A percentile compares a stretch with the other conserved stretches of the same genome.
phyloP scores from a whole-genome alignment of 1,284 basidiomycete species.

The Caloboletus inedulis region DNA sequence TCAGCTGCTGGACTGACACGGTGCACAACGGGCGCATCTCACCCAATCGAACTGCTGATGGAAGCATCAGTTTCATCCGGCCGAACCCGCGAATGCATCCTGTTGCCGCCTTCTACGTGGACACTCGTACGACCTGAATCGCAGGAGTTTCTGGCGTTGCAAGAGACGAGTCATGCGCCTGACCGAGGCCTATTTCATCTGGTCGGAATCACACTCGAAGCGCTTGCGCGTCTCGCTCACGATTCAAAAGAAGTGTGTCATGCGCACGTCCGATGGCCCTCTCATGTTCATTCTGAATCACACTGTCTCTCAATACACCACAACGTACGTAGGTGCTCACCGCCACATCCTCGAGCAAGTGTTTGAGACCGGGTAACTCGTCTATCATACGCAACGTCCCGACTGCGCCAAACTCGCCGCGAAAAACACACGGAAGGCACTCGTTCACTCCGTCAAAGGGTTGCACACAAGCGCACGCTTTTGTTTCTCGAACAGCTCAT shows the following conservation, averaged over 20 bases:
- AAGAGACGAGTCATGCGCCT: slow-evolving; percentile 93
- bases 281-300: no score
- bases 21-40: background rate
- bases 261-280: no score
- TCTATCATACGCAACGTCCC: slow-evolving; percentile 94
- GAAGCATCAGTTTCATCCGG: slow-evolving; percentile 89
- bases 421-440: slow-evolving; percentile 98
- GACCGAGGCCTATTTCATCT: slow-evolving; percentile 97
- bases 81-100: slow-evolving; percentile 93
- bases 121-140: slow-evolving; percentile 86
- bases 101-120: slow-evolving; percentile 91
- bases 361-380: slow-evolving; percentile 95
- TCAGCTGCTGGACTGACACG: no score
- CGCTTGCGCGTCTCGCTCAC: slow-evolving; percentile 91
- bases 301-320: no score
- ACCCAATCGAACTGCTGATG: background rate
- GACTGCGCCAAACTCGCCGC: slow-evolving; percentile 93
- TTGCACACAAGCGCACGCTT: slow-evolving; percentile 97
- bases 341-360: slow-evolving; percentile 67
- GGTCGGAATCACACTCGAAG: slow-evolving; percentile 98
- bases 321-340: no score
- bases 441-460: slow-evolving; percentile 98
- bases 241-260: slow-evolving; percentile 40
- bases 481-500: slow-evolving; percentile 87
- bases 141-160: slow-evolving; percentile 83